Evolutionary conservation across 768 basidiomycete genomes (phyloP), one percentile per base, ranked within the genome.

Genomic region (Tubosaeta brunneosetosa): DNA sequence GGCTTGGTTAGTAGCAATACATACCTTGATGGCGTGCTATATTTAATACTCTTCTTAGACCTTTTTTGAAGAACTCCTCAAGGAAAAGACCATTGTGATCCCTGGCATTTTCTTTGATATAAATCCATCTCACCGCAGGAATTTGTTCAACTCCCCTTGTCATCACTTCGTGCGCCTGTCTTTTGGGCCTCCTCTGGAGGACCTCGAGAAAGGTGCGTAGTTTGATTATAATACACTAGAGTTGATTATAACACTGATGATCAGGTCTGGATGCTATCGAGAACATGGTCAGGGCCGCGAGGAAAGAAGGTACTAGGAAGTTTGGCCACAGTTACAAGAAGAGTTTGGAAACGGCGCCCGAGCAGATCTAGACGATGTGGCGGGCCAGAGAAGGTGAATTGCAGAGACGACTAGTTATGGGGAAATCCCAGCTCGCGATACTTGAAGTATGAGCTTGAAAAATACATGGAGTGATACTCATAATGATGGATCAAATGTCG

Each of bases 51-150:
- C 19, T 47, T 53, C 22, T 27, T 46, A 85, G 81, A 91, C 89
- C 6, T 95, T 97, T 82, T 97, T 97, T 64, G 93, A 95, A 64
- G 93, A 94, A 69, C 74, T 93, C 41, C 77, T 95, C 49, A 95
- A 93, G 71, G 88, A 91, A 70, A 79, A 91, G 70, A 88, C 91
- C 10, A 93, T 93, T 57, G 88, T 91, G 50, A 91, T 94, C 44
- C 91, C 92, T 5, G 93, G 93, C 11, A 89, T 89, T 59, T 93
- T 92, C 76, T 92, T 92, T 58, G 88, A 90, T 61, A 86, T 89
- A 64, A 63, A 77, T 69, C 88, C 88, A 22, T 52, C 86, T 14
- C 87, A 94, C 60, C 84, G 92, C 60, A 81, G 94, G 55, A 91
- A 95, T 68, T 72, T 97, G 48, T 91, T 95, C 75, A 82, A 85